Conservation (phyloP, 768 basidiomycete genomes). For the Leccinum truebloodii region DNA sequence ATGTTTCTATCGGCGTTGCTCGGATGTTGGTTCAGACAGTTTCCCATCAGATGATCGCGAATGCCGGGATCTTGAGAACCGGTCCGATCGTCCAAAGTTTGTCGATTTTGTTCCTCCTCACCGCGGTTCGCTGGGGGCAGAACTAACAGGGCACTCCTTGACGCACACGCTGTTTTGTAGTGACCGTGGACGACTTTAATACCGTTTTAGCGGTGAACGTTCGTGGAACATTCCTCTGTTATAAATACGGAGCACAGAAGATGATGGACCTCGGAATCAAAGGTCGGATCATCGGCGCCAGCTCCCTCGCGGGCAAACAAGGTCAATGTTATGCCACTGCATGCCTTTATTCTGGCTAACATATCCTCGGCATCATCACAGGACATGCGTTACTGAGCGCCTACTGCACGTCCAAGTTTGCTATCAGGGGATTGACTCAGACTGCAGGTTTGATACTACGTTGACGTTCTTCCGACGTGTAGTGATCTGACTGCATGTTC, state of each 20-base stretch:
- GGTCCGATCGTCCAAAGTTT: conserved; percentile 7
- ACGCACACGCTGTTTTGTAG: conserved; percentile 18
- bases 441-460: conserved; percentile 17
- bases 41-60: conserved; percentile 17
- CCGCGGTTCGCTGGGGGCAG: not conserved
- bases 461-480: not conserved
- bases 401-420: conserved; percentile 44
- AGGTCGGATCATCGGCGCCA: conserved; percentile 43
- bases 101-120: not conserved
- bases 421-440: conserved; percentile 44
- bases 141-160: not conserved
- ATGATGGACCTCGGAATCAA: conserved; percentile 46
- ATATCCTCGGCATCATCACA: conserved; percentile 5
- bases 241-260: conserved; percentile 44
- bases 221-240: conserved; percentile 41
- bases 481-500: not conserved
- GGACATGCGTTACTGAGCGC: conserved; percentile 32
- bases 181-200: conserved; percentile 35
- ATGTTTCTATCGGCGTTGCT: not conserved
- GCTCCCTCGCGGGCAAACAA: conserved; percentile 39
- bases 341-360: not conserved
- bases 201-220: conserved; percentile 40
- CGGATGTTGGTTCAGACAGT: conserved; percentile 7
- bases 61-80: conserved; percentile 19
- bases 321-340: conserved; percentile 9